Evolutionary conservation across 2,329 filamentous ascomycete species (phyloP).

Genomic region (Cryphonectria naterciae): DNA sequence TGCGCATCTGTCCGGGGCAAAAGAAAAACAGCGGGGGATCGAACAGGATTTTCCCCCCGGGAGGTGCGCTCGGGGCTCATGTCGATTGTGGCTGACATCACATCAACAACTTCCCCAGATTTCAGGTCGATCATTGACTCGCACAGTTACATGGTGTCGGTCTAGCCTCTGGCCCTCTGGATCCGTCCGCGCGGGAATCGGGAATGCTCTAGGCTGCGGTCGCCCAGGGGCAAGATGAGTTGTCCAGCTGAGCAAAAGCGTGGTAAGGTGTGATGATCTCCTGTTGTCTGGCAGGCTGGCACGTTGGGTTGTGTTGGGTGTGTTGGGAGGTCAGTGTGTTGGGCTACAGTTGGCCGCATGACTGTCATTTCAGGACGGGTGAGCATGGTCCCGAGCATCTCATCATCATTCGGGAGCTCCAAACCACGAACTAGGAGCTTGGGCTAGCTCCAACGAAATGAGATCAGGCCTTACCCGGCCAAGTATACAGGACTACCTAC

Average conservation of each 20-base stretch:
- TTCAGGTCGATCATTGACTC: slow-evolving; percentile 21
- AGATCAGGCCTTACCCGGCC: neutral
- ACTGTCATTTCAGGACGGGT: neutral
- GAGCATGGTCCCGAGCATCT: neutral
- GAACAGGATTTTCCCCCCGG: neutral
- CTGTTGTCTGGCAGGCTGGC: neutral
- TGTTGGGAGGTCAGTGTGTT: neutral
- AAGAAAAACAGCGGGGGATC: neutral
- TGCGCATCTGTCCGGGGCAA: neutral
- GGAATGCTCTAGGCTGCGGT: neutral
- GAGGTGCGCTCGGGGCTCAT: neutral
- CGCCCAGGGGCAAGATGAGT: neutral
- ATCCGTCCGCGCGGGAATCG: neutral
- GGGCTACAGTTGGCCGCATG: slow-evolving; percentile 2
- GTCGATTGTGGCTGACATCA: slow-evolving; percentile 17
- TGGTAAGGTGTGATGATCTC: no score
- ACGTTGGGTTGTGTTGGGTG: neutral
- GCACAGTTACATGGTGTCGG: slow-evolving; percentile 12
- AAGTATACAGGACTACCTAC: no score
- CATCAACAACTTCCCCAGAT: slow-evolving; percentile 20
- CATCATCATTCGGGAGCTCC: neutral
- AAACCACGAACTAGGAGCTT: neutral
- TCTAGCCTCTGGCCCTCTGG: slow-evolving; percentile 13
- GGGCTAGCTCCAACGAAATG: neutral
- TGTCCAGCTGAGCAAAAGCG: neutral